A percentile compares a stretch with the other conserved stretches of the same genome.
These are phyloP conservation scores for Cyberlindnera mississippiensis DNA, from an alignment of 805 yeast species.

Conservation along the genomic window DNA sequence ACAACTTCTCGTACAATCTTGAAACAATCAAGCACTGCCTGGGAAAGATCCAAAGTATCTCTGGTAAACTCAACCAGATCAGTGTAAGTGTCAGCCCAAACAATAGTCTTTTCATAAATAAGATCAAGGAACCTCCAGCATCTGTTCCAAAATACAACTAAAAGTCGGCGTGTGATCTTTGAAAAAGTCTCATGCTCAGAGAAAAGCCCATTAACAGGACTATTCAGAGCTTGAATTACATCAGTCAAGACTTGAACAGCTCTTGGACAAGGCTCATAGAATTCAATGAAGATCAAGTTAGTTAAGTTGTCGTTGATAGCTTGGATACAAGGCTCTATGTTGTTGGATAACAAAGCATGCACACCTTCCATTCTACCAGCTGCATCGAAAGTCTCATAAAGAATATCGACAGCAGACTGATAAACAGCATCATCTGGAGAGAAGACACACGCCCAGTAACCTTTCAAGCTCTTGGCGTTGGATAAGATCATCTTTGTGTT, in stretches of 20 bases:
- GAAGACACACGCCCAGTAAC: conserved; percentile 72
- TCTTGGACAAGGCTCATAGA: conserved; percentile 71
- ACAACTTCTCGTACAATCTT: conserved; percentile 38
- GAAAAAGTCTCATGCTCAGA: conserved; percentile 28
- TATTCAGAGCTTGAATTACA: conserved; percentile 55
- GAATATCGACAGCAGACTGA: conserved; percentile 65
- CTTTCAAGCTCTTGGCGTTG: conserved; percentile 44
- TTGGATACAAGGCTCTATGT: conserved; percentile 41
- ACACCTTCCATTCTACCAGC: conserved; percentile 77
- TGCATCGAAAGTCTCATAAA: conserved; percentile 75
- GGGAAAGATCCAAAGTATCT: conserved; percentile 78
- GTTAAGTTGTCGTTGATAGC: conserved; percentile 47
- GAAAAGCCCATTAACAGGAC: conserved; percentile 61
- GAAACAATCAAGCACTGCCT: conserved; percentile 61
- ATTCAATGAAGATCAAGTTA: conserved; percentile 42
- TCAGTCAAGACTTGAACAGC: conserved; percentile 75
- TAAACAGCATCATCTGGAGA: conserved; percentile 55
- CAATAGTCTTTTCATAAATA: conserved; percentile 61
- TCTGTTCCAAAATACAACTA: conserved; percentile 55
- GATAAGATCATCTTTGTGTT: conserved; percentile 37
- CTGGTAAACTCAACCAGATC: conserved; percentile 77
- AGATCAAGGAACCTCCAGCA: conserved; percentile 72
- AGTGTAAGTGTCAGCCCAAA: conserved; percentile 68
- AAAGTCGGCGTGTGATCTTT: conserved; percentile 24
- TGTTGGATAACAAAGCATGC: conserved; percentile 44